A percentile compares a stretch with the other conserved stretches of the same genome.
phyloP scores from a whole-genome alignment of 306 rosid genomes.

The Ormosia emarginata region DNA sequence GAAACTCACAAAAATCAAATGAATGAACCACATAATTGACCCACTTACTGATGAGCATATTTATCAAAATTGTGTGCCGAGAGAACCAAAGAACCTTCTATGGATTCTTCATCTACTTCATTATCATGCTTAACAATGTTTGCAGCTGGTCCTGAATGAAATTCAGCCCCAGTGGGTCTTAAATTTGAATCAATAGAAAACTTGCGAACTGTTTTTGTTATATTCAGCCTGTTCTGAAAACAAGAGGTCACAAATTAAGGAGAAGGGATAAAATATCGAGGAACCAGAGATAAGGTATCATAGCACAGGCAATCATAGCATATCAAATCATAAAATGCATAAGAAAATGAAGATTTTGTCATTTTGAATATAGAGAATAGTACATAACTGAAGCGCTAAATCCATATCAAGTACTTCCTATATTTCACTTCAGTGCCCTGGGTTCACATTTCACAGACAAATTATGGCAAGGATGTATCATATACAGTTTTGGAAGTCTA shows the following conservation, averaged over 20 bases:
- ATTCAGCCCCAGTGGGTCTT: slow-evolving; percentile 74
- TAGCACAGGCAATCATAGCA: slow-evolving; percentile 1
- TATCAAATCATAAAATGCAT: slow-evolving; percentile 17
- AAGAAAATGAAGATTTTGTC: slow-evolving; percentile 1
- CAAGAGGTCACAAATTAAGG: slow-evolving; percentile 43
- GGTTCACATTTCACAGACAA: neutral
- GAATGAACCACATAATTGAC: slow-evolving; percentile 21
- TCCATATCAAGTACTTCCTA: slow-evolving; percentile 11
- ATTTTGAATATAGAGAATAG: slow-evolving; percentile 6
- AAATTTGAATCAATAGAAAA: slow-evolving; percentile 77
- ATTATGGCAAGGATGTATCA: neutral
- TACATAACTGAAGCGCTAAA: neutral
- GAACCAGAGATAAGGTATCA: neutral
- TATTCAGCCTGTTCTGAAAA: slow-evolving; percentile 92
- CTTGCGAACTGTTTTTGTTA: slow-evolving; percentile 89
- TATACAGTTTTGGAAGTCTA: neutral
- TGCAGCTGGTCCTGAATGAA: slow-evolving; percentile 55
- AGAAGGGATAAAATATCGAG: slow-evolving; percentile 12
- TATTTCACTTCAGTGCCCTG: neutral
- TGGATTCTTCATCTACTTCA: slow-evolving; percentile 57
- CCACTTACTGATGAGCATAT: slow-evolving; percentile 72
- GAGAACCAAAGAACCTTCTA: slow-evolving; percentile 61
- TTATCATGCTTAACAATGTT: slow-evolving; percentile 78
- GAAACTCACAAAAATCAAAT: slow-evolving; percentile 16
- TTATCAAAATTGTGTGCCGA: slow-evolving; percentile 57